Conservation (phyloP, 129 eudicot genomes). For the Centrapalus pauciflorus region DNA sequence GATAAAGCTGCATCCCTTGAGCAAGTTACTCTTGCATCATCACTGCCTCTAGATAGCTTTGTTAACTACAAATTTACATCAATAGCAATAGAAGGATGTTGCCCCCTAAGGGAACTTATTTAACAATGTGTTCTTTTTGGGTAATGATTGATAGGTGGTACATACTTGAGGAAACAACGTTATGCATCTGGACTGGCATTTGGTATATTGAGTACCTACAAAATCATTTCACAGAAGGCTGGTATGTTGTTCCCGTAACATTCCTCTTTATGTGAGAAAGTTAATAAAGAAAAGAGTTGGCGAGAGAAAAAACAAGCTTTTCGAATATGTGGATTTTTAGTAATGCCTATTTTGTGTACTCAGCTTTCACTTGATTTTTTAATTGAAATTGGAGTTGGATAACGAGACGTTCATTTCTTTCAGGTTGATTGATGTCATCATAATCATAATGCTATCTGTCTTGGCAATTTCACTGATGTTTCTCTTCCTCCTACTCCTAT, state of each 20-base stretch:
- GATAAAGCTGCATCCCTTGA: neutral
- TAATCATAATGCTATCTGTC: conserved; percentile 44
- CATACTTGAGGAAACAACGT: conserved; percentile 52
- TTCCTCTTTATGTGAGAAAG: too few species aligned
- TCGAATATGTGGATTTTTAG: neutral
- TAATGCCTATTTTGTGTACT: neutral
- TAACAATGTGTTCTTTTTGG: neutral
- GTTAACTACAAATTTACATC: neutral
- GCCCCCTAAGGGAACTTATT: neutral
- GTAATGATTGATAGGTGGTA: conserved; percentile 52
- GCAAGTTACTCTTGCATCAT: too few species aligned
- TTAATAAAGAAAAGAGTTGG: too few species aligned
- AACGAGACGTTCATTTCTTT: neutral
- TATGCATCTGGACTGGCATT: conserved; percentile 70
- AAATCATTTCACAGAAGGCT: conserved; percentile 43
- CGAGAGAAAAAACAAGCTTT: neutral
- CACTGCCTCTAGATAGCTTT: neutral
- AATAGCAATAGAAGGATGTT: neutral
- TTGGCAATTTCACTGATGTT: conserved; percentile 45
- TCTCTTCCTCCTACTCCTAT: conserved; percentile 59
- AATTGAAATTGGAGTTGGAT: neutral
- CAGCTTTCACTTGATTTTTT: neutral
- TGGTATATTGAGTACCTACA: conserved; percentile 56
- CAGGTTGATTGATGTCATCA: conserved; percentile 62
- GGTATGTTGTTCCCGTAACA: conserved; percentile 50